A percentile compares a stretch with the other conserved stretches of the same genome.
These are phyloP conservation scores for Chalaropsis ovoidea DNA, from an alignment of 2,329 filamentous ascomycete genomes.

Conservation along the genomic window DNA sequence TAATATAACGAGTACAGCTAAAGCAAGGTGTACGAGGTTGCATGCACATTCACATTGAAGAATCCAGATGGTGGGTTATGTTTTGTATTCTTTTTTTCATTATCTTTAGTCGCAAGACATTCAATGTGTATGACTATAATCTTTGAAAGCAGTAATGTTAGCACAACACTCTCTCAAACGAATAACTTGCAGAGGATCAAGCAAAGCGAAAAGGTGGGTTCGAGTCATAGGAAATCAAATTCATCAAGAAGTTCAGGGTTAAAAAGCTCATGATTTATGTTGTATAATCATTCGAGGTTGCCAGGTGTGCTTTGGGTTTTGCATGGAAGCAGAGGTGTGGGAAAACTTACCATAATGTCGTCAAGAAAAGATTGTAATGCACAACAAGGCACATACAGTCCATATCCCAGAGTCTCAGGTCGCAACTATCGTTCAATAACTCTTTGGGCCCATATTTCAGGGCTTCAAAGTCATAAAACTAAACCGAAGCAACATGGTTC, in stretches of 20 bases:
- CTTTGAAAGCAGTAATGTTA: slow-evolving; percentile 21
- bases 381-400: slow-evolving; percentile 14
- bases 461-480: background rate
- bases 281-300: slow-evolving; percentile 46
- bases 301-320: slow-evolving; percentile 15
- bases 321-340: slow-evolving; percentile 25
- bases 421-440: background rate
- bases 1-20: background rate
- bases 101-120: slow-evolving; percentile 21
- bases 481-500: slow-evolving; percentile 26
- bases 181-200: slow-evolving; percentile 13
- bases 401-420: slow-evolving; percentile 16
- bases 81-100: slow-evolving; percentile 28
- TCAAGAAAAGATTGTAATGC: slow-evolving; percentile 22
- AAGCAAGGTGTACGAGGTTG: background rate
- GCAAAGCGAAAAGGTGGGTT: background rate
- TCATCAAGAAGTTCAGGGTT: slow-evolving; percentile 56
- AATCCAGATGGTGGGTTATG: slow-evolving; percentile 28
- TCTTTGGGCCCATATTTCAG: slow-evolving; percentile 9
- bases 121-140: slow-evolving; percentile 14
- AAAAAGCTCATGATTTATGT: slow-evolving; percentile 55
- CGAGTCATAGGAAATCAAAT: slow-evolving; percentile 49
- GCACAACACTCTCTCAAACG: slow-evolving; percentile 12
- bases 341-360: slow-evolving; percentile 37
- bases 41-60: background rate